Evolutionary conservation across 768 basidiomycete species (phyloP), one percentile per base, ranked within the genome.

Genomic region (Amanita exitialis): DNA sequence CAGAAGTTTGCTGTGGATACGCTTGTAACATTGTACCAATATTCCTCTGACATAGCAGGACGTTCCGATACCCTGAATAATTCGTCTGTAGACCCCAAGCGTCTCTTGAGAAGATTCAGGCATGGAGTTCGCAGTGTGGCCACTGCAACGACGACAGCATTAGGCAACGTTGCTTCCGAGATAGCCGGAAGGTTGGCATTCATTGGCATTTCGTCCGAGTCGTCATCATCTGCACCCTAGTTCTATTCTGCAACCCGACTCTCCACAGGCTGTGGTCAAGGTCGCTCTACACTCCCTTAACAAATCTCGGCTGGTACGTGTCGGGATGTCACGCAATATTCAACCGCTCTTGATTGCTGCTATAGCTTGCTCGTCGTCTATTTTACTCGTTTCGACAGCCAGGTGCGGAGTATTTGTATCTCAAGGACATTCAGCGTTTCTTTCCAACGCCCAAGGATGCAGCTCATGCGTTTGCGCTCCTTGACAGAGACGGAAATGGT

Each of bases 211-310:
- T 49, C 35, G 12, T 30, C 4, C 25, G 52, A 16, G 45, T 53
- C 45, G 3, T 27, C 28, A 15, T 27, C 15, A 37, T 21, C 21
- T 16, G 49, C 27, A 28, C 32, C 12, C 9, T 53, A 81, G 80
- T 53, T 83, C 82, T 35, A 77, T 93, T n/a, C 66, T 94, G 18
- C 90, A 93, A 63, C 91, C 91, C 37, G 92, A 93, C 61, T 89
- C 87, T 1, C 86, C 89, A 0, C 79, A 79, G 60, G 83, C 85
- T 21, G 79, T 86, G 68, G 86, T 94, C 39, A 79, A 84, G 57
- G 82, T 80, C 4, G 87, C 89, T 4, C 68, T 96, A 15, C 76
- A 80, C 54, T 87, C 84, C 1, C 78, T 84, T 1, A 90, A 88
- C 68, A 92, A 90, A 64, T 83, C 83, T 1, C 79, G 84, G 53